Percentiles rank a stretch among this genome's conserved stretches.
Evolutionary conservation across 2,329 filamentous ascomycete species (phyloP).

Genomic region (Sporothrix sp.): DNA sequence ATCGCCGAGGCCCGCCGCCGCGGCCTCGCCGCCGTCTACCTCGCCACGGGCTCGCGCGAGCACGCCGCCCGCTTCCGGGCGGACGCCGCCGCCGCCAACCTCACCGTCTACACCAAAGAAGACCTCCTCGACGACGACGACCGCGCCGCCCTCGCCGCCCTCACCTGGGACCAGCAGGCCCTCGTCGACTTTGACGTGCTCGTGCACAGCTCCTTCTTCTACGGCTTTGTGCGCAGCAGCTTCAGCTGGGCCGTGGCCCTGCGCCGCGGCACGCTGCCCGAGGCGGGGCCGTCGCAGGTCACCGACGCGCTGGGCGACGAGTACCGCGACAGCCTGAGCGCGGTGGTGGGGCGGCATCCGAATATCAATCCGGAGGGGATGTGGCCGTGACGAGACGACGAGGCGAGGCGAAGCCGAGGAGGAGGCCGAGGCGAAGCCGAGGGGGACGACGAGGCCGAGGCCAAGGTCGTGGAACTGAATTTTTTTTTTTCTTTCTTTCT

Average conservation of each 20-base stretch:
- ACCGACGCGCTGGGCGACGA: constrained; percentile 8
- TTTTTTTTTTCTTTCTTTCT: background rate
- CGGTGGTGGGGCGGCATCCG: constrained; percentile 9
- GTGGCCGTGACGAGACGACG: constrained; percentile 1
- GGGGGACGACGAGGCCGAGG: no score
- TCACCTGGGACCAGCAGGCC: constrained; percentile 25
- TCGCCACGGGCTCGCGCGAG: background rate
- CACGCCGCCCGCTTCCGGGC: background rate
- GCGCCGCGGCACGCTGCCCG: constrained; percentile 11
- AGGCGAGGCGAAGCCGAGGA: no score
- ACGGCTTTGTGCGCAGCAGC: constrained; percentile 12
- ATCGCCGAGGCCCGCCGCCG: constrained; percentile 22
- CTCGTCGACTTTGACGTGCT: constrained; percentile 15
- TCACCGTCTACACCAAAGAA: constrained; percentile 18
- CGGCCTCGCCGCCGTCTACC: background rate
- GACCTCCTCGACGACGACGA: constrained; percentile 26
- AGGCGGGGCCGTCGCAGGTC: constrained; percentile 6
- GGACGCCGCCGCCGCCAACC: constrained; percentile 11
- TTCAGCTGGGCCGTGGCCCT: constrained; percentile 14
- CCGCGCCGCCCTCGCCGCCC: constrained; percentile 20
- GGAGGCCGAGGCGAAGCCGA: no score
- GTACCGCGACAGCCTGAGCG: constrained; percentile 13
- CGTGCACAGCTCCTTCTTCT: constrained; percentile 12
- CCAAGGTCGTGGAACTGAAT: background rate
- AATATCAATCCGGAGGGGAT: constrained; percentile 1